Evolutionary conservation across 148 eudicot species (phyloP).

Genomic region (Chenopodium suecicum): DNA sequence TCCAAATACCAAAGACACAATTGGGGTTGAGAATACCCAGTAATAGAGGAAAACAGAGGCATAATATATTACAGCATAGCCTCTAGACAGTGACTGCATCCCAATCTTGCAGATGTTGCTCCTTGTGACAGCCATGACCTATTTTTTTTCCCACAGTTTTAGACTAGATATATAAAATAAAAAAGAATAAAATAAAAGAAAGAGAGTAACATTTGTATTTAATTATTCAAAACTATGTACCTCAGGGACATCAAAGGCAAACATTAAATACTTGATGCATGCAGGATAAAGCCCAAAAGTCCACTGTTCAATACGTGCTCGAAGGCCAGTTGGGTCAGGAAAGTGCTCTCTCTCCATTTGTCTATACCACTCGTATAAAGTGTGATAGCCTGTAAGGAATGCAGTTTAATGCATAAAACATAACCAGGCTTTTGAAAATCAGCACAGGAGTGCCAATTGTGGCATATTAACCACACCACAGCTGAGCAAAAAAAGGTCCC

Average conservation of each 20-base stretch:
- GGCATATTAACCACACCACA: background rate
- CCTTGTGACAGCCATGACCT: conserved; percentile 99
- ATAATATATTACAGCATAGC: conserved; percentile 77
- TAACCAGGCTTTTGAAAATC: background rate
- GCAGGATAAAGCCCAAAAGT: conserved; percentile 98
- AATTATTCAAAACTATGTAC: conserved; percentile 29
- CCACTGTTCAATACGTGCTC: conserved; percentile 95
- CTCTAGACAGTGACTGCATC: conserved; percentile 71
- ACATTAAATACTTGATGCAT: conserved; percentile 97
- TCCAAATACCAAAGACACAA: conserved; percentile 91
- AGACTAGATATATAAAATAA: background rate
- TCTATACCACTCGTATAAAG: conserved; percentile 91
- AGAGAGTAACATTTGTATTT: background rate
- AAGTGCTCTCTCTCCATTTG: conserved; percentile 93
- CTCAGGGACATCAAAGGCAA: conserved; percentile 99
- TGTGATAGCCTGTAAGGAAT: conserved; percentile 78
- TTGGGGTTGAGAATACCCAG: conserved; percentile 99
- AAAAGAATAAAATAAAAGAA: background rate
- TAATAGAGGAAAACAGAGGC: conserved; percentile 96
- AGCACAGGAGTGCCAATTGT: background rate
- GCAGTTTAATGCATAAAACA: background rate
- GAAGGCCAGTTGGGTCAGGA: conserved; percentile 97
- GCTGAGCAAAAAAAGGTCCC: background rate
- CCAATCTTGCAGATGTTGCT: conserved; percentile 88
- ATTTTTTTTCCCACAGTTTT: conserved; percentile 14